Evolutionary conservation across 495 filamentous ascomycete genomes (phyloP).

Genomic region (Astrothelium macrocarpum): DNA sequence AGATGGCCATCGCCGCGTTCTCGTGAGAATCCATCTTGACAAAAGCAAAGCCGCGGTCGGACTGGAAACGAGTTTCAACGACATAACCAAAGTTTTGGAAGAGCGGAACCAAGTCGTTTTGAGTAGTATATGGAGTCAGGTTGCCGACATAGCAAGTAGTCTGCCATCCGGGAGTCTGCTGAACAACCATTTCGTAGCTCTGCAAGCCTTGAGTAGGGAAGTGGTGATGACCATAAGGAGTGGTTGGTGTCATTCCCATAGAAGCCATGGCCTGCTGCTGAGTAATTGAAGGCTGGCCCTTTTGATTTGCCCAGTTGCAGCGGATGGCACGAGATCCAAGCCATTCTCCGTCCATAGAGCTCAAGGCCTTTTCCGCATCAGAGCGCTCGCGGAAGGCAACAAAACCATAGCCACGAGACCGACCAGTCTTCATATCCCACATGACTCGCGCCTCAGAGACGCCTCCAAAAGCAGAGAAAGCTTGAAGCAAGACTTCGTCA

Average conservation of each 20-base stretch:
- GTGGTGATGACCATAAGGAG: slow-evolving; percentile 92
- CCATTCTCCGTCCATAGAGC: slow-evolving; percentile 99
- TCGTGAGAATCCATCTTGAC: slow-evolving; percentile 99
- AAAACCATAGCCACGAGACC: slow-evolving; percentile 95
- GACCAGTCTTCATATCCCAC: slow-evolving; percentile 99
- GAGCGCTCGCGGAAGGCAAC: slow-evolving; percentile 92
- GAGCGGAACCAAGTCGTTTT: slow-evolving; percentile 86
- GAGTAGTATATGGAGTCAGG: slow-evolving; percentile 93
- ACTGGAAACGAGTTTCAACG: slow-evolving; percentile 93
- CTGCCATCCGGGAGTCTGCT: slow-evolving; percentile 97
- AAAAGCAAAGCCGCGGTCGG: slow-evolving; percentile 95
- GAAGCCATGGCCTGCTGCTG: slow-evolving; percentile 95
- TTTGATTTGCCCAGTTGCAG: slow-evolving; percentile 99
- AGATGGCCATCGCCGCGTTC: slow-evolving; percentile 97
- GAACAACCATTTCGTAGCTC: slow-evolving; percentile 95
- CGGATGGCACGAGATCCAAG: slow-evolving; percentile 96
- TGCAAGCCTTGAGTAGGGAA: slow-evolving; percentile 95
- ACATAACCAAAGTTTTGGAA: slow-evolving; percentile 99
- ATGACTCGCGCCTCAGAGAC: slow-evolving; percentile 99
- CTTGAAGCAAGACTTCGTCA: slow-evolving; percentile 87
- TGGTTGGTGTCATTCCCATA: slow-evolving; percentile 98
- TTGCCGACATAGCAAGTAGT: slow-evolving; percentile 99
- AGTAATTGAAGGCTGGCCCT: slow-evolving; percentile 95
- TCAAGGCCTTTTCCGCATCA: slow-evolving; percentile 93
- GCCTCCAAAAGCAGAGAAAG: slow-evolving; percentile 91